Evolutionary conservation across 2,329 filamentous ascomycete species (phyloP), one percentile per base, ranked within the genome.

Genomic region (Calonectria pseudoreteaudii): DNA sequence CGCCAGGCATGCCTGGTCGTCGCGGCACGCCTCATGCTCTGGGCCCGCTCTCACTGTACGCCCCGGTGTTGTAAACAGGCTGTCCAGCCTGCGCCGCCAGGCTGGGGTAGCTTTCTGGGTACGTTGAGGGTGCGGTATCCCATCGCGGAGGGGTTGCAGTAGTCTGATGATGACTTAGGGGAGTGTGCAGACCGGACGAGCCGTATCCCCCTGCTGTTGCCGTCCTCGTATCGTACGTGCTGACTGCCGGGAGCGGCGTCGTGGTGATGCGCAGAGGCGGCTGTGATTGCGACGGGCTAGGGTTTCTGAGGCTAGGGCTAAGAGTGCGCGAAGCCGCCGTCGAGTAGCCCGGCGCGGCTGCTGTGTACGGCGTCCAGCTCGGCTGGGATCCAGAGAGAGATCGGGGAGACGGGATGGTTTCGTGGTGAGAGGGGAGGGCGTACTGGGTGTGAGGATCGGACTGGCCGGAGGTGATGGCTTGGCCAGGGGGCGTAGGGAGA

Each of bases 371-470:
- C 0, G 83, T 83, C 90, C 90, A 91, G n/a, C 84, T 83, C 1
- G 87, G 82, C 5, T 86, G 84, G 1, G 86, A 86, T 3, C 88
- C 87, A 0, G 87, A 85, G 3, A 91, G 82, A 2, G 89, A 89
- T 1, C 90, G 85, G 0, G 90, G 89, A 11, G 89, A 91, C 0
- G 88, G 85, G 36, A 91, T 86, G 6, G 86, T 83, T 56, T 91
- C 89, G 53, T 88, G 85, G 52, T 89, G 86, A 77, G 85, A 76
- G 80, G 86, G 67, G 79, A 88, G 74, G 82, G 87, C 69, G 83
- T 86, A 86, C 36, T 85, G 84, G 38, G 78, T 70, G 69, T 85
- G 84, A 44, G 79, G 69, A 31, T 86, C 84, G n/a, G 75, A 72
- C 50, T 83, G 83, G 20, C 80, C 77, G n/a, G 83, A 76, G 20